Evolutionary conservation across 2,329 filamentous ascomycete species (phyloP).

Genomic region (Xylariaceae sp.): DNA sequence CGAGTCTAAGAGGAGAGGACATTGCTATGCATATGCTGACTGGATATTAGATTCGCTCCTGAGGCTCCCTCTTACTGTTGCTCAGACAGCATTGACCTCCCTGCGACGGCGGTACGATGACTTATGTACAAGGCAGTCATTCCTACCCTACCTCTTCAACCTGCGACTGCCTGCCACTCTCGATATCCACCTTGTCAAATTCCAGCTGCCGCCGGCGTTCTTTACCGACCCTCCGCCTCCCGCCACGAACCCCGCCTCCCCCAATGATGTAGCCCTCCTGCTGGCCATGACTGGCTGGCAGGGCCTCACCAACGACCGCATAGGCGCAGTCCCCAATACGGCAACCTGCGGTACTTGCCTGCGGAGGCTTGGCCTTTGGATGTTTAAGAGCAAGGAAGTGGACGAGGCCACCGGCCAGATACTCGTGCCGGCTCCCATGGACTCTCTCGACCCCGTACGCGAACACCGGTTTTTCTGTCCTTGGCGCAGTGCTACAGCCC

Average conservation of each 20-base stretch:
- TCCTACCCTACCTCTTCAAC: constrained; percentile 62
- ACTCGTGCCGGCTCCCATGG: constrained; percentile 60
- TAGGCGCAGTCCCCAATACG: constrained; percentile 66
- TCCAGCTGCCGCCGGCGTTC: constrained; percentile 53
- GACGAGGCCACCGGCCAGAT: constrained; percentile 49
- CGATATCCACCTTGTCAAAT: constrained; percentile 48
- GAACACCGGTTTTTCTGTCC: constrained; percentile 84
- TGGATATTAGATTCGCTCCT: constrained; percentile 53
- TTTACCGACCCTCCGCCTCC: constrained; percentile 45
- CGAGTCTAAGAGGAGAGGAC: constrained; percentile 13
- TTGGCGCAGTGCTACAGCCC: constrained; percentile 66
- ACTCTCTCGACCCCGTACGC: constrained; percentile 63
- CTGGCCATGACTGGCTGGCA: constrained; percentile 77
- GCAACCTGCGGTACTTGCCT: constrained; percentile 84
- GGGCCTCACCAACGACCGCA: constrained; percentile 53
- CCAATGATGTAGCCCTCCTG: constrained; percentile 62
- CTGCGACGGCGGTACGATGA: constrained; percentile 66
- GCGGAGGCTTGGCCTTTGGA: constrained; percentile 86
- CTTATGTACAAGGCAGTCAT: constrained; percentile 50
- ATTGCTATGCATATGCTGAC: constrained; percentile 13
- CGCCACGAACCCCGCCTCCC: constrained; percentile 28
- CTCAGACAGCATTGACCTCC: constrained; percentile 53
- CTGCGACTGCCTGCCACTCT: constrained; percentile 54
- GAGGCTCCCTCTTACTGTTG: constrained; percentile 62
- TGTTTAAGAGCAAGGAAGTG: constrained; percentile 77